A percentile compares a stretch with the other conserved stretches of the same genome.
Evolutionary conservation across 257 asterid genomes (phyloP).

Genomic region (Solanum infundibuliforme): DNA sequence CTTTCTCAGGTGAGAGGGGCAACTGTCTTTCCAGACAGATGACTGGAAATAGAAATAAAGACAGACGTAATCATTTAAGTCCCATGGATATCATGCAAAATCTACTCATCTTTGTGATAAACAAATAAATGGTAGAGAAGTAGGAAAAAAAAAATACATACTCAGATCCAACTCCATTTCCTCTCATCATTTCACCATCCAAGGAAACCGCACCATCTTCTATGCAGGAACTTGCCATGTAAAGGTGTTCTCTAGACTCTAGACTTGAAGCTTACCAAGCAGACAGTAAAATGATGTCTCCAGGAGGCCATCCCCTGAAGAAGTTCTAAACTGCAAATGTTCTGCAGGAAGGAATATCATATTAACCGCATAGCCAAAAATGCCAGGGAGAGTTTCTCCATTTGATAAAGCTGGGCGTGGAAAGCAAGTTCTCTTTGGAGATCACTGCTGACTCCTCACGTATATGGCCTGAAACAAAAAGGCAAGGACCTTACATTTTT

Average conservation of each 20-base stretch:
- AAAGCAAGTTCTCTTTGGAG: constrained; percentile 18
- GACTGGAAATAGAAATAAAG: constrained; percentile 31
- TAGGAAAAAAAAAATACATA: constrained; percentile 4
- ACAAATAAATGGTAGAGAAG: background rate
- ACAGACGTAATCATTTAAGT: background rate
- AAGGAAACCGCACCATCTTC: constrained; percentile 42
- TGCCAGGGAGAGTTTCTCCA: constrained; percentile 37
- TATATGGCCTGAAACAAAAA: constrained; percentile 17
- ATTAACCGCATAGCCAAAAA: constrained; percentile 44
- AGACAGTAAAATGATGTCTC: constrained; percentile 50
- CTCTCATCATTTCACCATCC: constrained; percentile 48
- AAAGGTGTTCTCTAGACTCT: constrained; percentile 31
- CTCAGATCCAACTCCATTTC: constrained; percentile 45
- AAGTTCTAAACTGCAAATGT: constrained; percentile 17
- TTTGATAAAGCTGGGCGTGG: constrained; percentile 25
- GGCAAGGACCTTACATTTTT: background rate
- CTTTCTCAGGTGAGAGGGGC: background rate
- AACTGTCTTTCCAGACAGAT: background rate
- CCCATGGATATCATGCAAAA: background rate
- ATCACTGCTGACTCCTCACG: constrained; percentile 4
- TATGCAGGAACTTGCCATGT: constrained; percentile 33
- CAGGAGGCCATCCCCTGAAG: constrained; percentile 31
- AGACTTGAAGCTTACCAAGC: constrained; percentile 61
- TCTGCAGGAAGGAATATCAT: constrained; percentile 21
- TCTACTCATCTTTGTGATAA: background rate